Evolutionary conservation across 2,329 filamentous ascomycete species (phyloP), one percentile per base, ranked within the genome.

Genomic region (Aureobasidium sp.): DNA sequence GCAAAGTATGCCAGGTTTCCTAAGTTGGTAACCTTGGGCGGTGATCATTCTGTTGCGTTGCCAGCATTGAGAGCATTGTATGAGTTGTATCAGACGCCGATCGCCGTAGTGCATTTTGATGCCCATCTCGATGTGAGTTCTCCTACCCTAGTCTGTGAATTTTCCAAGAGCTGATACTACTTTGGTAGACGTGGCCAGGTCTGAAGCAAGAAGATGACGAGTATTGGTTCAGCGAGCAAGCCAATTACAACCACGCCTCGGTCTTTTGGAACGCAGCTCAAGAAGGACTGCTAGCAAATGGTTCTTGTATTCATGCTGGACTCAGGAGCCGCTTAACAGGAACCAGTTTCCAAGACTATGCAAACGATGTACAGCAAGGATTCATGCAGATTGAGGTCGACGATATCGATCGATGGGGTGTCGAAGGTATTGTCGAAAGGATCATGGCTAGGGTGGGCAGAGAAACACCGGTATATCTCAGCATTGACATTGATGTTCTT

Each of bases 241-340:
- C 84, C 2, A 83, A 86, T 66, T 93, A 94, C 77, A 96, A 87
- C 70, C 91, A 96, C 73, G 91, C 91, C 3, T 89, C 84, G 66
- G 93, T 96, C 86, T 96, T 96, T 79, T 93, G 90, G 87, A 83
- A 93, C 66, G 91, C 91, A 7, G 86, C 86, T 52, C 85, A 86
- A 39, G 91, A 96, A 73, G 89, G 89, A 0, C 77, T 96, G 27
- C 86, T 95, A 62, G 80, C 83, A 63, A 91, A 93, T 73, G 77
- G 79, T 10, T 87, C 84, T 0, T 89, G 85, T 27, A 89, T 94
- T 6, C 91, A 96, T 73, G 91, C 89, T 0, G 91, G 91, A 1
- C 78, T 96, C 54, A 85, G 91, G 50, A 95, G 90, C 10, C 50
- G 0, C 81, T 90, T 2, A 79, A 96, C 7, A 3, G 36, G 50